phyloP scores from a whole-genome alignment of 2,329 filamentous ascomycete species.

The Aulographum hederae region DNA sequence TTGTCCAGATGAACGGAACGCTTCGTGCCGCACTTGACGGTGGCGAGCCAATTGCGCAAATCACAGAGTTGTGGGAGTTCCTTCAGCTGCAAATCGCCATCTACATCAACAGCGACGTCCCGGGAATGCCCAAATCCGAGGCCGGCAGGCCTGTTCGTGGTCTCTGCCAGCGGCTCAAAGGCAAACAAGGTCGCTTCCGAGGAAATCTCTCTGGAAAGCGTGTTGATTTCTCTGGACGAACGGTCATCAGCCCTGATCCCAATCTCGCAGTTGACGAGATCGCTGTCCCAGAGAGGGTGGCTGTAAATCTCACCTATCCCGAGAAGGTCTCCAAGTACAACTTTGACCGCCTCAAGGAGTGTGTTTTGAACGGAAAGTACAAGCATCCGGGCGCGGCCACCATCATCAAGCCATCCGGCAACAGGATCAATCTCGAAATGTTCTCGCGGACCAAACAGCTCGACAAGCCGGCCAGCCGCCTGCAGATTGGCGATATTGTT shows the following conservation, averaged over 20 bases:
- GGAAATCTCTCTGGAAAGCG: slow-evolving; percentile 95
- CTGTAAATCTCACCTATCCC: slow-evolving; percentile 89
- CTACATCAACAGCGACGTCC: slow-evolving; percentile 95
- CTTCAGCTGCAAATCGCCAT: slow-evolving; percentile 88
- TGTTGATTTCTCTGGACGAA: slow-evolving; percentile 94
- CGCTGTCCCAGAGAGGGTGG: slow-evolving; percentile 78
- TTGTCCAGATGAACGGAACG: slow-evolving; percentile 78
- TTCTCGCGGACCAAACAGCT: slow-evolving; percentile 39
- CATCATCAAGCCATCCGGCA: slow-evolving; percentile 53
- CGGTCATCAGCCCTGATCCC: slow-evolving; percentile 93
- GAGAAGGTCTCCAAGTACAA: slow-evolving; percentile 77
- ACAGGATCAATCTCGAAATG: slow-evolving; percentile 47
- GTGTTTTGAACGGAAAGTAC: slow-evolving; percentile 56
- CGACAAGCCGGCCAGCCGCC: slow-evolving; percentile 50
- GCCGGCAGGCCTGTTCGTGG: slow-evolving; percentile 80
- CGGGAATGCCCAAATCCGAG: slow-evolving; percentile 74
- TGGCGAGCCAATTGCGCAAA: slow-evolving; percentile 67
- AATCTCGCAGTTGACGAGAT: slow-evolving; percentile 90
- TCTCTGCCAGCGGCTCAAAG: slow-evolving; percentile 88
- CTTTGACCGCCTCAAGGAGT: slow-evolving; percentile 51
- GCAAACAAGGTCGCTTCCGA: slow-evolving; percentile 92
- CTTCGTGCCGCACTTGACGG: slow-evolving; percentile 69
- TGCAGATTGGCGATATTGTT: slow-evolving; percentile 72
- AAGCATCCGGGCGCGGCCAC: slow-evolving; percentile 80
- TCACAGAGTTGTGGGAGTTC: slow-evolving; percentile 98